Base-by-base conservation (phyloP, 192 early-diverging fungal species). In the Hyaloraphidium curvatum region DNA sequence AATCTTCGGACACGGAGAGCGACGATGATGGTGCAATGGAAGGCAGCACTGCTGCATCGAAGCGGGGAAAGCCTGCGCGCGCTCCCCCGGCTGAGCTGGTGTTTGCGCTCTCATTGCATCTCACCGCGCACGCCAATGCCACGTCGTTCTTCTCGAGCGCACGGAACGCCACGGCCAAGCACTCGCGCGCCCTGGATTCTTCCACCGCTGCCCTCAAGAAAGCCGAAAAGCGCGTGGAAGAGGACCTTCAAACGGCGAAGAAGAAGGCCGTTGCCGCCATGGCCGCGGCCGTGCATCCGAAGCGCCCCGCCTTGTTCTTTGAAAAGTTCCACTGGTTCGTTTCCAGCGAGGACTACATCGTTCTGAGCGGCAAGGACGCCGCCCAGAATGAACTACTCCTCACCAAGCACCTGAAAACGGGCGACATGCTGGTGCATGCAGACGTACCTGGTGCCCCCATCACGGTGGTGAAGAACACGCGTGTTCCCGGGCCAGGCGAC, bases 281-380 rank as follows among this genome's bases (percentile, higher is more conserved):
- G 43, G 25, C 7, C 9, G 19, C 43, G 17, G 7, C 17, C 5
- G 17, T 25, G 25, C 43, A 48, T 14, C 14, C 43, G 58, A 77
- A 81, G 53, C 85, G 95, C 55, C 91, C 89, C 54, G 87, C 87
- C 14, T 84, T 79, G 31, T 98, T 92, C 92, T 98, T 98, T 67
- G 95, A 98, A 65, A 92, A 91, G 68, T 98, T 97, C 55, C 55
- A 86, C 27, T 97, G 92, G 92, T 97, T 91, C 55, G 67, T 97
- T 21, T 82, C 83, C 16, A 80, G 81, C 0, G 95, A 98, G 53
- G 90, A 90, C 58, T 88, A 87, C 57, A 64, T 98, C 41, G 76
- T 98, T 22, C 72, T 98, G 57, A 88, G 87, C 26, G 95, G 92
- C 21, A 75, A 80, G 17, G 95, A 98, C 59, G 82, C 83, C 60